Evolutionary conservation across 768 basidiomycete species (phyloP).

Genomic region (Hygrophorus russula): DNA sequence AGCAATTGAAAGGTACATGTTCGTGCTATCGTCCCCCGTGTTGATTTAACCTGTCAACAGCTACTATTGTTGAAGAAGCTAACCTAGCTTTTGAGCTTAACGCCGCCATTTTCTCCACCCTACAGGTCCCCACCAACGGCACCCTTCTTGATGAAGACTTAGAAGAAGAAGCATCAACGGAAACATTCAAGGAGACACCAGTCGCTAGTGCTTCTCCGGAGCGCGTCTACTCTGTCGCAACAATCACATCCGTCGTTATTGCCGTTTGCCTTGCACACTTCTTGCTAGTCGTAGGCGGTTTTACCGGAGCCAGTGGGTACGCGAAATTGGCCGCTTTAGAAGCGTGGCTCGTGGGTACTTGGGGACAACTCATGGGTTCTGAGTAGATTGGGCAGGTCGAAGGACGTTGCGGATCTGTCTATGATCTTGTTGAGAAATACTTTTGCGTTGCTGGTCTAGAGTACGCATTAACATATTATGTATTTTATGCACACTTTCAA

Average conservation of each 20-base stretch:
- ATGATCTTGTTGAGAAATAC: no score
- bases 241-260: slow-evolving; percentile 13
- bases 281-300: slow-evolving; percentile 31
- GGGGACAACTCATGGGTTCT: no score
- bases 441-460: no score
- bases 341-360: slow-evolving; percentile 21
- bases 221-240: slow-evolving; percentile 9
- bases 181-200: slow-evolving; percentile 7
- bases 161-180: slow-evolving; percentile 10
- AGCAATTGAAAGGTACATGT: slow-evolving; percentile 29
- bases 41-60: slow-evolving; percentile 16
- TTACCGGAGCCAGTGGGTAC: slow-evolving; percentile 34
- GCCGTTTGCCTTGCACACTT: slow-evolving; percentile 40
- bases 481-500: no score
- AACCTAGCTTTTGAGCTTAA: slow-evolving; percentile 38
- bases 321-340: slow-evolving; percentile 31
- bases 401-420: no score
- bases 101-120: slow-evolving; percentile 29
- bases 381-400: no score
- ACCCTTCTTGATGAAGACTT: slow-evolving; percentile 9
- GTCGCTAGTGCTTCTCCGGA: slow-evolving; percentile 6
- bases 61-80: slow-evolving; percentile 35
- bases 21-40: not conserved
- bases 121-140: slow-evolving; percentile 9
- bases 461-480: no score